Evolutionary conservation across 495 filamentous ascomycete species (phyloP).

Genomic region (Tuber melanosporum): DNA sequence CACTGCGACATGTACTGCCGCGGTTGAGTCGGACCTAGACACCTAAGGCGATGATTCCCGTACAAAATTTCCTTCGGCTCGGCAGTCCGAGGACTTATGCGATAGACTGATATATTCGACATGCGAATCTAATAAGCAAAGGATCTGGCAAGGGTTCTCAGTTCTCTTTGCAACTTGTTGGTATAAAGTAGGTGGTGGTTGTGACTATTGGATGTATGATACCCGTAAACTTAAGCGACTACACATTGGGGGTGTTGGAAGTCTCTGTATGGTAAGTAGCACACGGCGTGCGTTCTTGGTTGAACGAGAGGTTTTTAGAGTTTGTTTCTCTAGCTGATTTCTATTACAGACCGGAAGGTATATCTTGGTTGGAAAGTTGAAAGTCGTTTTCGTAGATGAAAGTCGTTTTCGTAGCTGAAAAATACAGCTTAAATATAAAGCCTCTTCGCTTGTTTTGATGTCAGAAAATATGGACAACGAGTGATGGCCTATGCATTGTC

Average conservation of each 20-base stretch:
- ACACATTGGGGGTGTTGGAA: neutral
- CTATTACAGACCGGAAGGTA: neutral
- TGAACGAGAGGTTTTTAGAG: neutral
- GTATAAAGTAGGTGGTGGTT: neutral
- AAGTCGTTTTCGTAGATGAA: neutral
- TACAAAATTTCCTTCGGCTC: neutral
- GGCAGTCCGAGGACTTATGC: neutral
- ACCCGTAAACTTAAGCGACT: neutral
- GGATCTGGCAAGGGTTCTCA: neutral
- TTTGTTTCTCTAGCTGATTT: neutral
- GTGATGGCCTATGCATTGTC: neutral
- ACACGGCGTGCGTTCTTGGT: neutral
- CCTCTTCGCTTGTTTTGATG: neutral
- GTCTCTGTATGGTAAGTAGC: neutral
- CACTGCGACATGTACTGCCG: rapidly evolving
- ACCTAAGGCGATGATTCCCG: neutral
- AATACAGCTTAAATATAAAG: neutral
- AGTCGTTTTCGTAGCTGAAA: neutral
- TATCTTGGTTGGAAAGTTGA: neutral
- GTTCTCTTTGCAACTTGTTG: neutral
- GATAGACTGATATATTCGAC: neutral
- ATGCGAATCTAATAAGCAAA: neutral
- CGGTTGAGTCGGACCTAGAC: neutral
- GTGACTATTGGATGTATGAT: neutral
- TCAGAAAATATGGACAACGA: neutral